These are phyloP conservation scores for Chlamydomonas incerta DNA, from an alignment of 139 green algal species.

Conservation along the genomic window DNA sequence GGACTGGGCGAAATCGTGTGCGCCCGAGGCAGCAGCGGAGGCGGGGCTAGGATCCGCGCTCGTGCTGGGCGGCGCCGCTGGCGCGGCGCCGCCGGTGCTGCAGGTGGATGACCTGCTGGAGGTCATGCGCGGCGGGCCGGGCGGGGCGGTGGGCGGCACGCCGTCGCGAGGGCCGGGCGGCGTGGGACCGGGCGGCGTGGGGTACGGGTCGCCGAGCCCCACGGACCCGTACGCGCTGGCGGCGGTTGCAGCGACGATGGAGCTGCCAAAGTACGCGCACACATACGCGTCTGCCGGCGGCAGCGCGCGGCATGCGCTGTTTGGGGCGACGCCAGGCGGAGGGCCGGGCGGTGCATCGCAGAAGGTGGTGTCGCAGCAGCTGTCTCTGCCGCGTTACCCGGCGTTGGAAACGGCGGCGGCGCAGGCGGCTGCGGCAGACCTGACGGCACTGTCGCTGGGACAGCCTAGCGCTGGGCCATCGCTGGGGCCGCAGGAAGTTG, in stretches of 20 bases:
- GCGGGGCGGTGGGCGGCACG: background rate
- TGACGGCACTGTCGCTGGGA: slow-evolving; percentile 12
- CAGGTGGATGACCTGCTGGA: slow-evolving; percentile 57
- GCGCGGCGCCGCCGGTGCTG: background rate
- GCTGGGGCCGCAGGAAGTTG: slow-evolving; percentile 80
- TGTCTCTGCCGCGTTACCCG: slow-evolving; percentile 57
- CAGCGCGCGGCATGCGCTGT: slow-evolving; percentile 59
- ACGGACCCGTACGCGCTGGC: slow-evolving; percentile 32
- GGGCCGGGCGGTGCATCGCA: background rate
- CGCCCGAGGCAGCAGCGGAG: background rate
- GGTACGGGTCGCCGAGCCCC: background rate
- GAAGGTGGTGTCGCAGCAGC: background rate
- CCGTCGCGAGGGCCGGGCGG: background rate
- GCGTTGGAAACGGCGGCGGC: slow-evolving; percentile 51
- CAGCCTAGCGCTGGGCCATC: slow-evolving; percentile 55
- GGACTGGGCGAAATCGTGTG: slow-evolving; percentile 60
- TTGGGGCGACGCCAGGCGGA: slow-evolving; percentile 19
- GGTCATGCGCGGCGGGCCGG: slow-evolving; percentile 20
- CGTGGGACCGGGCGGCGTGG: background rate
- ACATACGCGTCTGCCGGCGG: slow-evolving; percentile 28
- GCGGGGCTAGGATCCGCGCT: too few relatives aligned
- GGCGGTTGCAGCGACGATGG: background rate
- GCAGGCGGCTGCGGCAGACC: background rate
- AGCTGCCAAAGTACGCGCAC: background rate
- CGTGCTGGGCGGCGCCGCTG: background rate